A percentile compares a stretch with the other conserved stretches of the same genome.
Evolutionary conservation across 2,329 filamentous ascomycete species (phyloP).

Genomic region (Penicillium brevicompactum): DNA sequence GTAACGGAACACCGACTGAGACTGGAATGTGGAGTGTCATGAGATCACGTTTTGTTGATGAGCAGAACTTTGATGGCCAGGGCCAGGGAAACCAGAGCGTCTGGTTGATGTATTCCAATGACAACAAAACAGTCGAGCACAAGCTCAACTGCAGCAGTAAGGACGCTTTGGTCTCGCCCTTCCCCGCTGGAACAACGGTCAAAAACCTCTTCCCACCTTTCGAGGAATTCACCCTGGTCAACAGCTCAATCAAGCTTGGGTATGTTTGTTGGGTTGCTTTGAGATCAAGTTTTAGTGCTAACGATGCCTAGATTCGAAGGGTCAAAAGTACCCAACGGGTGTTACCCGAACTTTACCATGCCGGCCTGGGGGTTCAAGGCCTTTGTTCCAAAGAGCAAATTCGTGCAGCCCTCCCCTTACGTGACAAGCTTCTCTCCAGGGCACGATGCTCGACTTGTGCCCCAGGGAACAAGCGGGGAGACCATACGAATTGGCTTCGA

Average conservation of each 20-base stretch:
- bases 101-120: conserved; percentile 51
- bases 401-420: conserved; percentile 54
- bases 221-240: conserved; percentile 54
- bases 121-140: conserved; percentile 54
- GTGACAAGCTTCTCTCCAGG: conserved; percentile 42
- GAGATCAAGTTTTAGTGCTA: conserved; percentile 57
- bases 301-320: conserved; percentile 60
- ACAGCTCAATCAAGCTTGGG: conserved; percentile 48
- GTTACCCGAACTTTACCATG: conserved; percentile 48
- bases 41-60: conserved; percentile 49
- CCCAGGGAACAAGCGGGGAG: conserved; percentile 1
- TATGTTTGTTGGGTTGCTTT: conserved; percentile 49
- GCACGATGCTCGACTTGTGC: conserved; percentile 42
- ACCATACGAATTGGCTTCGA: conserved; percentile 40
- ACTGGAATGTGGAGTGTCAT: conserved; percentile 64
- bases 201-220: conserved; percentile 65
- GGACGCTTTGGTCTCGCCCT: conserved; percentile 57
- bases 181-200: conserved; percentile 55
- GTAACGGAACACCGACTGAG: conserved; percentile 54
- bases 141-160: conserved; percentile 58
- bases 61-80: conserved; percentile 52
- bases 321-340: conserved; percentile 57
- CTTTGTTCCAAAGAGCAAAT: conserved; percentile 63
- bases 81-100: conserved; percentile 46
- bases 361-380: conserved; percentile 58